These are phyloP conservation scores for Acephala macrosclerotiorum DNA, from an alignment of 2,329 filamentous ascomycete genomes.

Conservation along the genomic window DNA sequence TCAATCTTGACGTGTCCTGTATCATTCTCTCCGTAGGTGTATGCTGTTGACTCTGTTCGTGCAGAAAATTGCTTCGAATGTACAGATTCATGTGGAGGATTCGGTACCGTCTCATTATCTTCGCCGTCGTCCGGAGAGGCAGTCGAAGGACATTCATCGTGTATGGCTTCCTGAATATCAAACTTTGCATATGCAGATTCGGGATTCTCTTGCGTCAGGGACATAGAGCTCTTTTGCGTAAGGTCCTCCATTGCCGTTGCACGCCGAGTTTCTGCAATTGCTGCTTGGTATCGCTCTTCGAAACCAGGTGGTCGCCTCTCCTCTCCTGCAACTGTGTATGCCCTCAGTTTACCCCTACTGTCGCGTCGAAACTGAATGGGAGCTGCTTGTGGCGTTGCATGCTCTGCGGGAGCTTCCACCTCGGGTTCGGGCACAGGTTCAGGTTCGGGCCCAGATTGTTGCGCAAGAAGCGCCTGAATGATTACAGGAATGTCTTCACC, in stretches of 20 bases:
- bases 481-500: background rate
- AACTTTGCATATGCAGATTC: slow-evolving; percentile 39
- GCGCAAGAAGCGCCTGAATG: background rate
- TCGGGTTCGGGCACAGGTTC: too few relatives aligned
- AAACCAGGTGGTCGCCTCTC: slow-evolving; percentile 1
- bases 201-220: slow-evolving; percentile 41
- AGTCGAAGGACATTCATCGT: slow-evolving; percentile 19
- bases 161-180: slow-evolving; percentile 13
- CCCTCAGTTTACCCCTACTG: too few relatives aligned
- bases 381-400: too few relatives aligned
- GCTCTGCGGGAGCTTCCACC: too few relatives aligned
- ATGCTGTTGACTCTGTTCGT: slow-evolving; percentile 37
- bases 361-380: background rate
- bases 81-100: slow-evolving; percentile 5
- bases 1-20: slow-evolving; percentile 38
- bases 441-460: background rate
- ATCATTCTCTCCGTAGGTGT: slow-evolving; percentile 40
- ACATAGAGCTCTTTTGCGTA: slow-evolving; percentile 39
- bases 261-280: background rate
- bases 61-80: slow-evolving; percentile 26
- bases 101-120: background rate
- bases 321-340: slow-evolving; percentile 4
- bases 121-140: slow-evolving; percentile 13
- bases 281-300: background rate
- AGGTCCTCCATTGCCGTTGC: slow-evolving; percentile 25